These are phyloP conservation scores for Selaginella tamariscina DNA, from an alignment of 75 land plant species.

Conservation along the genomic window DNA sequence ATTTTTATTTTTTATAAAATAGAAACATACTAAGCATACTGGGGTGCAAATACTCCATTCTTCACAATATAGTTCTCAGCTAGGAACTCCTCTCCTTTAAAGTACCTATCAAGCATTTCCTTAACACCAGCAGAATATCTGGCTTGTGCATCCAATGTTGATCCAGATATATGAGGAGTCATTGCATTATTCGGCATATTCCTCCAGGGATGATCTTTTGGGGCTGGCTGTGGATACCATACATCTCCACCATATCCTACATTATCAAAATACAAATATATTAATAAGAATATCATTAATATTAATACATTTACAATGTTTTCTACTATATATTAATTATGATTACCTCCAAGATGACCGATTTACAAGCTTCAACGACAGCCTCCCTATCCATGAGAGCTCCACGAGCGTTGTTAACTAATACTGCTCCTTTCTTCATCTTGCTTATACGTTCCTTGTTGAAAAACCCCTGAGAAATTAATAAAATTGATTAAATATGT, in stretches of 20 bases:
- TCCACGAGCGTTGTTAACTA: constrained; percentile 91
- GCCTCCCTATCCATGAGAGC: constrained; percentile 84
- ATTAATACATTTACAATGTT: neutral
- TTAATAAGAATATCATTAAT: neutral
- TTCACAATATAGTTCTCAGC: constrained; percentile 72
- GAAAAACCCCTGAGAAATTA: constrained; percentile 53
- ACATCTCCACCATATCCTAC: constrained; percentile 96
- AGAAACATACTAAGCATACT: constrained; percentile 25
- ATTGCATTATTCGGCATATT: constrained; percentile 92
- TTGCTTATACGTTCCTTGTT: constrained; percentile 63
- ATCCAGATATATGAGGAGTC: constrained; percentile 93
- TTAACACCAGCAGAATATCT: constrained; percentile 73
- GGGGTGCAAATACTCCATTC: constrained; percentile 69
- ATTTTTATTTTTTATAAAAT: neutral
- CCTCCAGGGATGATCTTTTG: constrained; percentile 92
- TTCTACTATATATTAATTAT: neutral
- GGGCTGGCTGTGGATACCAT: constrained; percentile 88
- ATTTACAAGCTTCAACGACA: constrained; percentile 65
- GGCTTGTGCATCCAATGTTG: constrained; percentile 86
- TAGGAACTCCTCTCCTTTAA: constrained; percentile 74
- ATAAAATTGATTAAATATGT: too few relatives aligned
- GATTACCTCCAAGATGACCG: constrained; percentile 81
- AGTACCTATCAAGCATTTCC: constrained; percentile 76
- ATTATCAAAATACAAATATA: neutral
- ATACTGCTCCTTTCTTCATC: constrained; percentile 70